Conservation (phyloP, 257 asterid genomes). For the Forsythia suspensa region DNA sequence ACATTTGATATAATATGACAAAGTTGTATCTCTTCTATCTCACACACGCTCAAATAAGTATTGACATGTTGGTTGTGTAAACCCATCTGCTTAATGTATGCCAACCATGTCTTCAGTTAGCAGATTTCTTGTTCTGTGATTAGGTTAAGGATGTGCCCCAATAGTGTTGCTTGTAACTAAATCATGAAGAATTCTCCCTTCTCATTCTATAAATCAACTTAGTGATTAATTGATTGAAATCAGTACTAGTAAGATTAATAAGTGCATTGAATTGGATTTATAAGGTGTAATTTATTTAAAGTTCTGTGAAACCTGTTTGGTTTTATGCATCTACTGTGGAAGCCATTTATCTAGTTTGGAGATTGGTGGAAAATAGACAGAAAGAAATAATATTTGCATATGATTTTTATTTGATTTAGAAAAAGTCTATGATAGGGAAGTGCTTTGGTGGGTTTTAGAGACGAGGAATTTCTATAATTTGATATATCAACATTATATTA, state of each 20-base stretch:
- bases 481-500: not conserved
- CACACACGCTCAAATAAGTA: not conserved
- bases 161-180: not conserved
- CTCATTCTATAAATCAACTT: not conserved
- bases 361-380: not conserved
- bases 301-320: not conserved
- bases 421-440: not conserved
- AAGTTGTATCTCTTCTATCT: not conserved
- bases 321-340: not conserved
- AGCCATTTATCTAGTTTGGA: not conserved
- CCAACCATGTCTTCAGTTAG: not conserved
- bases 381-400: not conserved
- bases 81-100: not conserved
- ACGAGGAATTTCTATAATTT: not conserved
- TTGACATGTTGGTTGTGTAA: not conserved
- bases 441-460: not conserved
- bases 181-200: not conserved
- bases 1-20: not conserved
- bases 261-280: not conserved
- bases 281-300: not conserved
- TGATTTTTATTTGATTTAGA: not conserved
- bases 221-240: not conserved
- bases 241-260: not conserved
- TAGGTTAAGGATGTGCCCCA: not conserved
- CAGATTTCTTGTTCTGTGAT: not conserved